phyloP scores from a whole-genome alignment of 495 filamentous ascomycete species.

The Penicillium macrosclerotiorum region DNA sequence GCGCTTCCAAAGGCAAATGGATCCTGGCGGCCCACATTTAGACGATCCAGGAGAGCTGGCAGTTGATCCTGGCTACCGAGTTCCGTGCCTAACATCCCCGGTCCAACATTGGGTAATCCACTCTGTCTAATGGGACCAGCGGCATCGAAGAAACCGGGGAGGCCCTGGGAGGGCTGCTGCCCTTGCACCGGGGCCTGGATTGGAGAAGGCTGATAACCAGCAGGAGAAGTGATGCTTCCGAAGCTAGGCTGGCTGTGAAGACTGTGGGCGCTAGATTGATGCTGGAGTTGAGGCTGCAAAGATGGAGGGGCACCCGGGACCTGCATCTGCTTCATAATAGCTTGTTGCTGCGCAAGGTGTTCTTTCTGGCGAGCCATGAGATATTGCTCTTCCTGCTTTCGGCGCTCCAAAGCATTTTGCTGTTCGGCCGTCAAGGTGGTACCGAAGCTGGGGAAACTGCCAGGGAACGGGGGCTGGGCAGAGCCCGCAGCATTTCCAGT shows the following conservation, averaged over 20 bases:
- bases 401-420: conserved; percentile 91
- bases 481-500: conserved; percentile 49
- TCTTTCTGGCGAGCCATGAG: conserved; percentile 93
- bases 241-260: conserved; percentile 95
- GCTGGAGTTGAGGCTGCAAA: conserved; percentile 65
- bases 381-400: conserved; percentile 98
- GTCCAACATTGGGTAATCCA: conserved; percentile 41
- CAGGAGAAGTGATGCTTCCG: conserved; percentile 85
- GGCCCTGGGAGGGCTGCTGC: conserved; percentile 39
- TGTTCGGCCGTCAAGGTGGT: conserved; percentile 95
- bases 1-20: conserved; percentile 51
- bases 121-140: conserved; percentile 39
- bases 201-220: conserved; percentile 69
- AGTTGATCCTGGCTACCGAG: conserved; percentile 59
- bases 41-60: conserved; percentile 56
- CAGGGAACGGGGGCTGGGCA: conserved; percentile 91
- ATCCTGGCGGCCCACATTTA: conserved; percentile 54
- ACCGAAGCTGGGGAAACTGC: conserved; percentile 94
- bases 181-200: conserved; percentile 65
- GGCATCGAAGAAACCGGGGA: conserved; percentile 71
- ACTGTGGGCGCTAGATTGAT: conserved; percentile 91
- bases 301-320: conserved; percentile 56
- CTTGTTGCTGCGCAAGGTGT: conserved; percentile 82
- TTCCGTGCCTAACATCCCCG: conserved; percentile 52
- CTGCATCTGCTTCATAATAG: conserved; percentile 71